Percentiles rank a stretch among this genome's conserved stretches.
phyloP scores from a whole-genome alignment of 495 filamentous ascomycete species.

The Tuber brumale region DNA sequence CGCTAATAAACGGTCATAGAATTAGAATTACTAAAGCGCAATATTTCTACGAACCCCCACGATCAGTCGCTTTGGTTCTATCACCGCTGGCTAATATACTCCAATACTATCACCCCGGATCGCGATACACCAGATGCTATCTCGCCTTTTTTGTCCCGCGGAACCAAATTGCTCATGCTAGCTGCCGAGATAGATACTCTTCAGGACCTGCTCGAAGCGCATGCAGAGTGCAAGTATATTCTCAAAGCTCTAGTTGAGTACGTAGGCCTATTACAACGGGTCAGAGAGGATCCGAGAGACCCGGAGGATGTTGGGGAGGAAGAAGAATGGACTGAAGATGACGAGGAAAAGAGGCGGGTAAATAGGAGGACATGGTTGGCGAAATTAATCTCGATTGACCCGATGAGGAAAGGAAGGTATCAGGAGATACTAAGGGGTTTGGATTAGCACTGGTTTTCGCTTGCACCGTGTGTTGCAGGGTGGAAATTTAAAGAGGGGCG shows the following conservation, averaged over 20 bases:
- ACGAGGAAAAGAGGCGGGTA: slow-evolving; percentile 45
- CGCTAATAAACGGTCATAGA: slow-evolving; percentile 48
- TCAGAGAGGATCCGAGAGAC: slow-evolving; percentile 42
- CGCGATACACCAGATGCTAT: slow-evolving; percentile 45
- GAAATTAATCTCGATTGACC: slow-evolving; percentile 60
- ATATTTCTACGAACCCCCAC: slow-evolving; percentile 75
- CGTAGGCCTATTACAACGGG: slow-evolving; percentile 48
- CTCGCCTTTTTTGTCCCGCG: slow-evolving; percentile 57
- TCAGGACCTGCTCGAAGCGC: slow-evolving; percentile 66
- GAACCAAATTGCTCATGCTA: slow-evolving; percentile 51
- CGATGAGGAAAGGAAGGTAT: slow-evolving; percentile 59
- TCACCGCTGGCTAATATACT: slow-evolving; percentile 73
- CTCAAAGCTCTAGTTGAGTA: slow-evolving; percentile 69
- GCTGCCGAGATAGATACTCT: slow-evolving; percentile 60
- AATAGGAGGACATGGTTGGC: slow-evolving; percentile 56
- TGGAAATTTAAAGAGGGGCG: neutral
- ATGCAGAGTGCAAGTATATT: slow-evolving; percentile 70
- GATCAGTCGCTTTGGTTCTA: slow-evolving; percentile 97
- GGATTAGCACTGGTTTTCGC: neutral
- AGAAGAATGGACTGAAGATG: slow-evolving; percentile 43
- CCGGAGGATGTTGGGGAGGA: slow-evolving; percentile 17
- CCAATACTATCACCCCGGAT: slow-evolving; percentile 41
- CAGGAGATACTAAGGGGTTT: slow-evolving; percentile 13
- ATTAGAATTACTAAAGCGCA: slow-evolving; percentile 64
- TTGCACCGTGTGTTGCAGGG: neutral